phyloP scores from a whole-genome alignment of 768 basidiomycete species.

The Royoungia palumana region DNA sequence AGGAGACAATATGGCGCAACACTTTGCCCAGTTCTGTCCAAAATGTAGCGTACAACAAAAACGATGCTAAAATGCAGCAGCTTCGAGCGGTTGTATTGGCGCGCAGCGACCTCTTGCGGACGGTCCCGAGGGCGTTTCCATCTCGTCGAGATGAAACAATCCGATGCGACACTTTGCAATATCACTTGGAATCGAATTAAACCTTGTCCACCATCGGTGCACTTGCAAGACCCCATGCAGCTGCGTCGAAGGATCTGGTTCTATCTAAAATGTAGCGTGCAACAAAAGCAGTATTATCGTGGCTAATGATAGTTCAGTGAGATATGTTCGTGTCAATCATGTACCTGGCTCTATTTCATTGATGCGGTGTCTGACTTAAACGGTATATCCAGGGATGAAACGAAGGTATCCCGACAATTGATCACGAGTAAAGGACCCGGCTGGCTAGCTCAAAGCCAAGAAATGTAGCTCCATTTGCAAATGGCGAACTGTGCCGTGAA shows the following conservation, averaged over 20 bases:
- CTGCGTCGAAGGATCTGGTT: background rate
- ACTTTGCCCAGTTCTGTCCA: too few relatives aligned
- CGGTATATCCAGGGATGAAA: background rate
- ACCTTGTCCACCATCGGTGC: too few relatives aligned
- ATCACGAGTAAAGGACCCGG: slow-evolving; percentile 52
- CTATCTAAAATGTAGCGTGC: background rate
- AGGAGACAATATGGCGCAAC: too few relatives aligned
- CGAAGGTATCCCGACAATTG: background rate
- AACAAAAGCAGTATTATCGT: background rate
- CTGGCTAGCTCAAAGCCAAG: slow-evolving; percentile 93
- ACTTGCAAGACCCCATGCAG: too few relatives aligned
- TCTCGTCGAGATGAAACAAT: too few relatives aligned
- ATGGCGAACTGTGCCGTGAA: slow-evolving; percentile 66
- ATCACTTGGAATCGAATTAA: too few relatives aligned
- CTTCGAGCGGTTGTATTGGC: too few relatives aligned
- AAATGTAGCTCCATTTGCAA: slow-evolving; percentile 97
- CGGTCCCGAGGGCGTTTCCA: too few relatives aligned
- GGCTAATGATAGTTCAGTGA: background rate
- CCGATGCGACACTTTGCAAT: too few relatives aligned
- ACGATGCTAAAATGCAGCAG: too few relatives aligned
- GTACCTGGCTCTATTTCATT: background rate
- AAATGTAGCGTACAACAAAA: too few relatives aligned
- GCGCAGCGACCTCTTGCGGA: too few relatives aligned
- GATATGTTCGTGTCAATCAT: slow-evolving; percentile 1
- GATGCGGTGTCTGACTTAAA: background rate